phyloP scores from a whole-genome alignment of 2,329 filamentous ascomycete species.

The Colletotrichum ledebouriae region DNA sequence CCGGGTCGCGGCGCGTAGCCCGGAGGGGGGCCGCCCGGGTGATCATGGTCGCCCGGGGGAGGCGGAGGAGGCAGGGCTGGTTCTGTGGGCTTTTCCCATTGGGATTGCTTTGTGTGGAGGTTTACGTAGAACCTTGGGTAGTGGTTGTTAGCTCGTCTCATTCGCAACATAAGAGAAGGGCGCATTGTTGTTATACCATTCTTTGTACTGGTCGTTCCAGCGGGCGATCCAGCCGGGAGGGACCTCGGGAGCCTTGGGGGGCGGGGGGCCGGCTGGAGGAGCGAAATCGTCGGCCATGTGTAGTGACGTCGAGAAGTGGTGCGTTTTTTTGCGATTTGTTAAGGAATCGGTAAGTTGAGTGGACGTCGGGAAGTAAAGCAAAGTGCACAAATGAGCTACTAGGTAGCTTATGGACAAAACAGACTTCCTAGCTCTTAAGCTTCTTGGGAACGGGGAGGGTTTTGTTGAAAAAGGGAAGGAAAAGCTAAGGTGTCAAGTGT shows the following conservation, averaged over 20 bases:
- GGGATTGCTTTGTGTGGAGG: slow-evolving; percentile 86
- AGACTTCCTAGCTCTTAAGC: slow-evolving; percentile 22
- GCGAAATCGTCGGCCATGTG: slow-evolving; percentile 69
- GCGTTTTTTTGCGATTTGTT: not conserved
- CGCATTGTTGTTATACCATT: slow-evolving; percentile 69
- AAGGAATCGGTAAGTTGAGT: not conserved
- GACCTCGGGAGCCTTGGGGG: slow-evolving; percentile 73
- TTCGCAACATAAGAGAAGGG: not conserved
- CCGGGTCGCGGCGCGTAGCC: slow-evolving; percentile 69
- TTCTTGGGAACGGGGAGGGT: not conserved
- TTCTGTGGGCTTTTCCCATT: slow-evolving; percentile 87
- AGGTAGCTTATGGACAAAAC: not conserved
- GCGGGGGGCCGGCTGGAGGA: slow-evolving; percentile 67
- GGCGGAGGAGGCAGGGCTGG: slow-evolving; percentile 68
- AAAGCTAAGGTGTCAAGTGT: slow-evolving; percentile 20
- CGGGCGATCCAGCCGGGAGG: slow-evolving; percentile 82
- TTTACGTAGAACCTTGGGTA: slow-evolving; percentile 87
- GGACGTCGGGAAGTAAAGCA: not conserved
- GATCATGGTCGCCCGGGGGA: slow-evolving; percentile 52
- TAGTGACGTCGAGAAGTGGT: not conserved
- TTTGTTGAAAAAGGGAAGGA: slow-evolving; percentile 2
- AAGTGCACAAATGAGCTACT: not conserved
- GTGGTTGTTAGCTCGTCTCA: not conserved
- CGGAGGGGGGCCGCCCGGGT: slow-evolving; percentile 74
- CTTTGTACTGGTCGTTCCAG: slow-evolving; percentile 89